phyloP scores from a whole-genome alignment of 2,329 filamentous ascomycete species.

The Cryoendolithus antarcticus region DNA sequence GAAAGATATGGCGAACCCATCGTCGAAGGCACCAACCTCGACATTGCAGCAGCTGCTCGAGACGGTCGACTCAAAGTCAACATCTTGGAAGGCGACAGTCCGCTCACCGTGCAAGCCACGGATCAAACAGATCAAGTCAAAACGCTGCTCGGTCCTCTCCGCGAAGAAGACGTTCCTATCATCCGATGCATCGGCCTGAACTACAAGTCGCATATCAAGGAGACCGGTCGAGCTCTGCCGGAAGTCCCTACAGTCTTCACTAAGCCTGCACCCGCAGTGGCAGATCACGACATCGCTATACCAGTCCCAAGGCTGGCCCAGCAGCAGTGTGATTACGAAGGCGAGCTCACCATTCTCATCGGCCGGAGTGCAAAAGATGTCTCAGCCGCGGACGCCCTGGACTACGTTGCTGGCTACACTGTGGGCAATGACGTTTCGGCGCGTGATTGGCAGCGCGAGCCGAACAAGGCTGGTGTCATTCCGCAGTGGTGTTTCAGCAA shows the following conservation, averaged over 20 bases:
- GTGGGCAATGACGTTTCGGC: constrained; percentile 44
- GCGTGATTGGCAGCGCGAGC: constrained; percentile 41
- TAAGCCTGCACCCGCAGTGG: constrained; percentile 7
- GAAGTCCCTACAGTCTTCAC: constrained; percentile 7
- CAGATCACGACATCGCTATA: constrained; percentile 1
- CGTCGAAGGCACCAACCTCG: background rate
- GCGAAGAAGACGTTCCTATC: constrained; percentile 3
- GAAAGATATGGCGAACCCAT: background rate
- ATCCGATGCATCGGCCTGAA: constrained; percentile 9
- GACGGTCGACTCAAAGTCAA: background rate
- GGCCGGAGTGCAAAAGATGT: constrained; percentile 42
- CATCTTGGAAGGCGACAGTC: background rate
- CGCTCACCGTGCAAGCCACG: background rate
- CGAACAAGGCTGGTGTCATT: constrained; percentile 34
- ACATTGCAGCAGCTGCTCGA: background rate
- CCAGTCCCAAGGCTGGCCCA: background rate
- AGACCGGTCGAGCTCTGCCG: background rate
- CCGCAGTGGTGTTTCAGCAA: constrained; percentile 48
- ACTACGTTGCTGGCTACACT: constrained; percentile 43
- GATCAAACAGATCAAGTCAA: background rate
- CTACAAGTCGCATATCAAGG: constrained; percentile 5
- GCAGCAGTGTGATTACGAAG: constrained; percentile 16
- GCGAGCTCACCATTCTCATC: constrained; percentile 40
- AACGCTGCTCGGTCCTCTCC: constrained; percentile 6
- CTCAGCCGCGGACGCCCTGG: constrained; percentile 29